phyloP scores from a whole-genome alignment of 805 yeast genomes.

The Myxozyma nipponensis region DNA sequence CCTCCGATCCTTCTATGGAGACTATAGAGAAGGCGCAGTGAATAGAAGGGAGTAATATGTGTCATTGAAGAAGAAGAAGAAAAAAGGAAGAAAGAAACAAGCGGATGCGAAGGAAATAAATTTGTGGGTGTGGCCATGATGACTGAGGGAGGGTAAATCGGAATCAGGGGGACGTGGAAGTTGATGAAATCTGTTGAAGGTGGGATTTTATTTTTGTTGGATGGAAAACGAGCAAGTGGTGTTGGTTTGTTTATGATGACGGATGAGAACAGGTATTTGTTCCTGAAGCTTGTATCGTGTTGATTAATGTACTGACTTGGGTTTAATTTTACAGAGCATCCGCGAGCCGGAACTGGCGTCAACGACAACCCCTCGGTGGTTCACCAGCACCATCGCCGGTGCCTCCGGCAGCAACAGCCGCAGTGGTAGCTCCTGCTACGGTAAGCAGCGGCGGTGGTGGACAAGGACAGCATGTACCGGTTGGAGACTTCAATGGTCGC shows the following conservation, averaged over 20 bases:
- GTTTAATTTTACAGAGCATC: too few relatives aligned
- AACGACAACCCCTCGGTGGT: constrained; percentile 5
- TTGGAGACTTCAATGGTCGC: constrained; percentile 19
- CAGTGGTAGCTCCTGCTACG: not conserved
- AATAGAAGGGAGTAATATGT: constrained; percentile 20
- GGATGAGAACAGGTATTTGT: too few relatives aligned
- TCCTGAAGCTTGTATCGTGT: too few relatives aligned
- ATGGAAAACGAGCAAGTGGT: too few relatives aligned
- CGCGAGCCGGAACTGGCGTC: constrained; percentile 21
- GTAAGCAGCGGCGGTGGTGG: not conserved
- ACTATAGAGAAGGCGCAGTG: constrained; percentile 16
- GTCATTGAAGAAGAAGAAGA: constrained; percentile 7
- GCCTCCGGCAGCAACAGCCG: not conserved
- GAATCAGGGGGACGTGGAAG: too few relatives aligned
- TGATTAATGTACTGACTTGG: too few relatives aligned
- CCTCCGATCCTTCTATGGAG: constrained; percentile 17
- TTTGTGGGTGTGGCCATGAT: too few relatives aligned
- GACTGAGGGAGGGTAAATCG: too few relatives aligned
- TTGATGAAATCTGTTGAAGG: too few relatives aligned
- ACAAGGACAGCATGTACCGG: constrained; percentile 10
- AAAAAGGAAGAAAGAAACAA: constrained; percentile 6
- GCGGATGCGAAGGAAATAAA: too few relatives aligned
- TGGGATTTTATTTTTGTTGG: too few relatives aligned
- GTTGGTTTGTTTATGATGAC: too few relatives aligned
- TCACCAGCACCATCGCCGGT: not conserved